Base-by-base conservation (phyloP, 176 grass and related monocot genomes). In the Aegilops longissima region DNA sequence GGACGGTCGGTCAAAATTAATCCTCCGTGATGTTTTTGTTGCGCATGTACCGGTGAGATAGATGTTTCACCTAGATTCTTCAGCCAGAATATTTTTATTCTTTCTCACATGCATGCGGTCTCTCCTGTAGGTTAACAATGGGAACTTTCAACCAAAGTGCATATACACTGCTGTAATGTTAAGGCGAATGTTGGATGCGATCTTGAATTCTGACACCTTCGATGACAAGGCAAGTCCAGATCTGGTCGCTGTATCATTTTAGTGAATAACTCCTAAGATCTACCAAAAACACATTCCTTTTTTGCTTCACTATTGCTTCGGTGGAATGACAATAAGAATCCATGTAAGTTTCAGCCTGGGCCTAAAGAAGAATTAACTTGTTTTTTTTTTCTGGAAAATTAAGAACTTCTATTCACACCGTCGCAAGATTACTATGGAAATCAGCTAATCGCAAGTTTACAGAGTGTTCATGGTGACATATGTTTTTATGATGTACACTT, bases 151-250 rank as follows among this genome's bases (percentile, higher is more conserved):
- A 67, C 87, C 89, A 72, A 98, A 95, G 70, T 98, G 93, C 70
- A 93, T 98, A 88, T 96, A 98, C 84, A 80, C 93, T 77, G 93
- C 87, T 45, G 85, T 98, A 65, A 98, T 98, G 96, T 89, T 98
- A 78, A 90, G 93, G 84, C 91, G 96, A 76, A 96, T 98, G 96
- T 80, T 98, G 78, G 96, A 95, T 78, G 96, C 96, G 45, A 92
- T 94, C 61, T 71, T 98, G 27, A 94, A 98, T 85, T 35, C 90
- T 67, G 92, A 98, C 30, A 94, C 90, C 62, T 92, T 98, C 84
- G 96, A 98, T 94, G 96, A 98, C 67, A 98, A 98, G 93, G 96
- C 90, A 84, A 87, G 81, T 86, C 79, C 13, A 80, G 79, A 73
- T 18, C 29, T 80, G 52, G 7, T 11, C 2, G 5, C 12, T 68